A percentile compares a stretch with the other conserved stretches of the same genome.
These are phyloP conservation scores for Lophiotrema nucula DNA, from an alignment of 495 filamentous ascomycete species.

Conservation along the genomic window DNA sequence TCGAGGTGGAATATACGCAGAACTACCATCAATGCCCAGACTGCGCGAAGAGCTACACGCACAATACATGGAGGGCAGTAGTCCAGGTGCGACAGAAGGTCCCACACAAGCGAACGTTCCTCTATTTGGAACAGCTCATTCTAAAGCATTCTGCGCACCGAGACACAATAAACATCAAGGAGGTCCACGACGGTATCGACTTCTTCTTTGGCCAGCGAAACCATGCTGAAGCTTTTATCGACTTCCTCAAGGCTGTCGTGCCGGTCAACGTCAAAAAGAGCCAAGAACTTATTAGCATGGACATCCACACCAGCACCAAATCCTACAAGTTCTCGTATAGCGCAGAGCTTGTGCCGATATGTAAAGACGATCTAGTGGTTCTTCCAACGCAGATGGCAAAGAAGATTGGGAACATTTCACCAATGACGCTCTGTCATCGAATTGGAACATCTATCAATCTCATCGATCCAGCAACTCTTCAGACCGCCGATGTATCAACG, in stretches of 20 bases:
- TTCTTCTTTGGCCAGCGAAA: conserved; percentile 90
- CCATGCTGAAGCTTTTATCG: conserved; percentile 87
- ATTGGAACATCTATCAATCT: conserved; percentile 87
- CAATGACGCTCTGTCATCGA: conserved; percentile 78
- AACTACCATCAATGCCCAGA: conserved; percentile 87
- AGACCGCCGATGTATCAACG: conserved; percentile 79
- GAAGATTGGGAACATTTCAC: conserved; percentile 79
- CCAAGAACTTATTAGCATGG: conserved; percentile 87
- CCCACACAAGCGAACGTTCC: conserved; percentile 92
- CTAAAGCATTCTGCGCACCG: conserved; percentile 88
- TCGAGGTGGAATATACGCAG: conserved; percentile 90
- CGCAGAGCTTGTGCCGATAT: conserved; percentile 77
- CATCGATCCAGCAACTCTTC: conserved; percentile 85
- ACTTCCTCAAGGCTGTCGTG: conserved; percentile 80
- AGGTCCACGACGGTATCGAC: conserved; percentile 88
- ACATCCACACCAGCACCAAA: conserved; percentile 85
- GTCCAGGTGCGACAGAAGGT: conserved; percentile 97
- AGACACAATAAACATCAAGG: conserved; percentile 93
- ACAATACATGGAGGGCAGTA: conserved; percentile 81
- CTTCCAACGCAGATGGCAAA: conserved; percentile 87
- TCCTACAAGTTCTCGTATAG: conserved; percentile 92
- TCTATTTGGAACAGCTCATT: conserved; percentile 95
- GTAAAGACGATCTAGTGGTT: conserved; percentile 93
- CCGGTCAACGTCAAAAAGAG: conserved; percentile 81
- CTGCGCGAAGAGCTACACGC: conserved; percentile 90